Conservation (phyloP, 805 yeast species). For the Alloascoidea africana region DNA sequence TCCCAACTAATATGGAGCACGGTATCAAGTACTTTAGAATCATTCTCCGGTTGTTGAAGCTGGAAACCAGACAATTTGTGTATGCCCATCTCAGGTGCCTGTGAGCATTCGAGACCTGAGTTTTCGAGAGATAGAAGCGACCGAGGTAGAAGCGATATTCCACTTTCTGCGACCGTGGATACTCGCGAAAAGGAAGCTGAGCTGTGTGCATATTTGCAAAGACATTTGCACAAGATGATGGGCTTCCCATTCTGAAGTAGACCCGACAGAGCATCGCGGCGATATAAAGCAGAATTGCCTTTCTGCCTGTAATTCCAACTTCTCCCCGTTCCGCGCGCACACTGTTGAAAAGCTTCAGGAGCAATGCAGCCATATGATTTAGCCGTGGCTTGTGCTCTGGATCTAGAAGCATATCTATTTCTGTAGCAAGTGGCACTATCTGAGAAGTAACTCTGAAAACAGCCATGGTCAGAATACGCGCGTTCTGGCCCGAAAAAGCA, state of each 20-base stretch:
- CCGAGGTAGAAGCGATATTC: slow-evolving; percentile 43
- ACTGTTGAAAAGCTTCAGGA: slow-evolving; percentile 45
- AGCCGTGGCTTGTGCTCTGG: slow-evolving; percentile 20
- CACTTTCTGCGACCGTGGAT: slow-evolving; percentile 30
- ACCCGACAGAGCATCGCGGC: slow-evolving; percentile 39
- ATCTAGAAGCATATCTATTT: slow-evolving; percentile 7
- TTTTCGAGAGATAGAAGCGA: slow-evolving; percentile 36
- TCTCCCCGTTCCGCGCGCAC: slow-evolving; percentile 32
- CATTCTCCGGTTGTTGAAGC: slow-evolving; percentile 20
- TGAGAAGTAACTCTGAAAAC: slow-evolving; percentile 5
- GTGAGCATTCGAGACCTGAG: slow-evolving; percentile 34
- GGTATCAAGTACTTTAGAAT: slow-evolving; percentile 37
- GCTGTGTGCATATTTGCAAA: slow-evolving; percentile 44
- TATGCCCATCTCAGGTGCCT: slow-evolving; percentile 44
- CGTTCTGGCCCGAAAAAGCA: slow-evolving; percentile 18
- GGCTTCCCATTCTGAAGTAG: slow-evolving; percentile 29
- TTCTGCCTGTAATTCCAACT: slow-evolving; percentile 19
- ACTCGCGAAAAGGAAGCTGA: slow-evolving; percentile 23
- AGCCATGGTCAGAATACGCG: slow-evolving; percentile 11
- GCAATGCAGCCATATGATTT: slow-evolving; percentile 33
- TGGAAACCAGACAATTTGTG: slow-evolving; percentile 18
- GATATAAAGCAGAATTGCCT: slow-evolving; percentile 32
- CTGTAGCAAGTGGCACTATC: slow-evolving; percentile 8
- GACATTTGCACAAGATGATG: slow-evolving; percentile 24
- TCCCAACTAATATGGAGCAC: slow-evolving; percentile 37